Base-by-base conservation (phyloP, 2,329 filamentous ascomycete genomes). In the Fusarium sp. region DNA sequence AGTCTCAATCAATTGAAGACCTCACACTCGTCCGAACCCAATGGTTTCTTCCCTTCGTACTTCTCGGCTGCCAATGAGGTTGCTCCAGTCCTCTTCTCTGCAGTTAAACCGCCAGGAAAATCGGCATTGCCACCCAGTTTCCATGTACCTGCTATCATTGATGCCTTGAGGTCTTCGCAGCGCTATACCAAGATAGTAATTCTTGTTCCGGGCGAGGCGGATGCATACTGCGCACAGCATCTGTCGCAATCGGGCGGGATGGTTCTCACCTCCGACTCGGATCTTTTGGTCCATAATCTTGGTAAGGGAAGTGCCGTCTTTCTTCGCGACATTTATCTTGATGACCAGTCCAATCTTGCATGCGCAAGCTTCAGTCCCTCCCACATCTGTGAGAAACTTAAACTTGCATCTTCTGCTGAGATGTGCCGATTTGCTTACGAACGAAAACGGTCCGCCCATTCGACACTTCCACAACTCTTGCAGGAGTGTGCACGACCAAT, bases 191-290 rank as follows among this genome's bases (percentile, higher is more conserved):
- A 70, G 67, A 78, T 86, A 48, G 85, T 84, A 14, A 82, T 85
- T 30, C 85, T 96, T 18, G 91, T 97, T 0, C 91, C 94, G 0
- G 95, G 93, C 1, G 95, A 98, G 82, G 95, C 95, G 3, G 95
- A 98, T 78, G 82, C 86, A 30, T 96, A 90, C 82, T 97, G 95
- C 79, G 94, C 94, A 7, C 82, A 86, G 20, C 86, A 90, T 59
- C 86, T 93, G 12, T 85, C 85, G n/a, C 70, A 83, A 6, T 78
- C 85, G 35, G 85, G 86, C 5, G 89, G 89, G 1, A 83, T 85
- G 4, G 87, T 94, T 20, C 82, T 98, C 12, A 97, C 94, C 1
- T 91, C 90, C n/a, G 95, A 98, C 77, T 97, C 95, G 0, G 95
- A 98, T 78, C 86, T 98, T 14, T 84, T 97, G 1, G 86, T 95